These are phyloP conservation scores for Candolleomyces efflorescens DNA, from an alignment of 768 basidiomycete species.

Conservation along the genomic window DNA sequence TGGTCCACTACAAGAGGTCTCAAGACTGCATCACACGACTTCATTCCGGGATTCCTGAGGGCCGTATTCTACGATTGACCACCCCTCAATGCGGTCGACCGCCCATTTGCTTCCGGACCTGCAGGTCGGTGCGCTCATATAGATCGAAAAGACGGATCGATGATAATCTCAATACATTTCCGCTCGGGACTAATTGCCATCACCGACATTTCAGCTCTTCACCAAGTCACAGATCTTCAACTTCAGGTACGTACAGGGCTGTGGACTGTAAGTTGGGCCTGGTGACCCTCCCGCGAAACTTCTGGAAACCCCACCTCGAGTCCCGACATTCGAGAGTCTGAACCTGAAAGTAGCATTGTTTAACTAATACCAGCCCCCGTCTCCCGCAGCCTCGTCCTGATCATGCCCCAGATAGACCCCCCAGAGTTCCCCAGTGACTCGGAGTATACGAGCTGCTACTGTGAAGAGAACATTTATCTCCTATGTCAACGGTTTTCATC, in stretches of 20 bases:
- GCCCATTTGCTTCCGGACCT: not conserved
- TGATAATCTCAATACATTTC: not conserved
- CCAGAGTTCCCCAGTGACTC: conserved; percentile 29
- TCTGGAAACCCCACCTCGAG: not conserved
- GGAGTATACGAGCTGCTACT: conserved; percentile 58
- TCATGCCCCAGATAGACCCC: not conserved
- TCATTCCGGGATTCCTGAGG: too few species aligned
- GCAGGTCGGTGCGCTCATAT: not conserved
- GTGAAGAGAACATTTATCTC: conserved; percentile 73
- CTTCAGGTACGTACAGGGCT: not conserved
- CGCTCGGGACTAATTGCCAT: not conserved
- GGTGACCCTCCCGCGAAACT: not conserved
- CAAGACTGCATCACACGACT: too few species aligned
- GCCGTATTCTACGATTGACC: not conserved
- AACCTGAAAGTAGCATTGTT: too few species aligned
- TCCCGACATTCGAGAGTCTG: too few species aligned
- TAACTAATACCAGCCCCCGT: not conserved
- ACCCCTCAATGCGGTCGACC: not conserved
- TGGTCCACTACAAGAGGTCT: too few species aligned
- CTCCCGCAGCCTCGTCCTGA: not conserved
- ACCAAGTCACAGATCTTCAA: not conserved
- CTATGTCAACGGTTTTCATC: conserved; percentile 42
- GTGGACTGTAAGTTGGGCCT: too few species aligned
- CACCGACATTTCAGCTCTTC: not conserved
- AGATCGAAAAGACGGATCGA: not conserved